A percentile compares a stretch with the other conserved stretches of the same genome.
These are phyloP conservation scores for Megacollybia marginata DNA, from an alignment of 768 basidiomycete genomes.

Conservation along the genomic window DNA sequence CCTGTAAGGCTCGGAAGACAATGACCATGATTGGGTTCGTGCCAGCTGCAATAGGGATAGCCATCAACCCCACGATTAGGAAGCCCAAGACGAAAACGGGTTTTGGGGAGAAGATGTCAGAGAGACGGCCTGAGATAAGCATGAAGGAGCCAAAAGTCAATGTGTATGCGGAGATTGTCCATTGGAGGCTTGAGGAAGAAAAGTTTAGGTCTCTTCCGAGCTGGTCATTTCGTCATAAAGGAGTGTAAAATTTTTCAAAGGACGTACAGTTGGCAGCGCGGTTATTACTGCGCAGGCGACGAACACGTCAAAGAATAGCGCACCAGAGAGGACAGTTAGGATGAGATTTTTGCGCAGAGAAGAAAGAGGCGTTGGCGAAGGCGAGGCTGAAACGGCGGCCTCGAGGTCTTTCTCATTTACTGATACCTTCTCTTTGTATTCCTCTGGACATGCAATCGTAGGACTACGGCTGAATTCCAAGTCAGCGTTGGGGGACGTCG, in stretches of 20 bases:
- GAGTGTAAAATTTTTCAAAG: not conserved
- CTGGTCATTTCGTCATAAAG: not conserved
- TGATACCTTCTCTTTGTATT: too few relatives aligned
- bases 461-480: too few relatives aligned
- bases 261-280: not conserved
- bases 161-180: conserved; percentile 2
- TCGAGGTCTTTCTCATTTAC: too few relatives aligned
- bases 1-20: conserved; percentile 9
- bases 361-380: not conserved
- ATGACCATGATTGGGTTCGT: conserved; percentile 6
- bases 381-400: too few relatives aligned
- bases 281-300: not conserved
- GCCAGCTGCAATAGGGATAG: conserved; percentile 3
- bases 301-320: not conserved
- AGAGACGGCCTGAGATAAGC: conserved; percentile 1
- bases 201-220: conserved; percentile 2
- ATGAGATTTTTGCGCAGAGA: not conserved
- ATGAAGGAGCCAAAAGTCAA: conserved; percentile 3
- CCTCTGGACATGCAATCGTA: too few relatives aligned
- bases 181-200: conserved; percentile 5
- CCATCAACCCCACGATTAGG: conserved; percentile 5
- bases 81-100: conserved; percentile 6
- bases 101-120: conserved; percentile 7
- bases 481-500: too few relatives aligned
- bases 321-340: not conserved